Evolutionary conservation across 2,329 filamentous ascomycete species (phyloP), one percentile per base, ranked within the genome.

Genomic region (Calonectria pseudoreteaudii): DNA sequence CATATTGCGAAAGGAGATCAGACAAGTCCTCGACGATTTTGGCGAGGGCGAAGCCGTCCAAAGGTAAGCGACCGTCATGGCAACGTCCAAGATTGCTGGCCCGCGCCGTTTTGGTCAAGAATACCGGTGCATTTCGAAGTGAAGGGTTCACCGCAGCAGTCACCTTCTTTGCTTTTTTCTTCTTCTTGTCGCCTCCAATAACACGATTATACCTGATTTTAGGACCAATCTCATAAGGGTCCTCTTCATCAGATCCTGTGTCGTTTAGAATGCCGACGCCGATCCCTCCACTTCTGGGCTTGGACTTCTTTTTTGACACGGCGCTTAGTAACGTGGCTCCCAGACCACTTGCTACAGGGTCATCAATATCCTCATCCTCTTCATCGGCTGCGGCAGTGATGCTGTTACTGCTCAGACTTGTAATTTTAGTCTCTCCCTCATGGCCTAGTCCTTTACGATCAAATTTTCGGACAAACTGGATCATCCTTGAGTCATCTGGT

Each of bases 241-340:
- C 96, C 80, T 98, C 97, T 58, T 98, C 96, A 78, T 98, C 97
- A 6, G 96, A 98, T 14, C 95, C 96, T 26, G 93, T 97, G 78
- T 98, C 96, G 80, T 98, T 98, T 58, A 98, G 85, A 2, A 98
- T 89, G 0, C 96, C 96, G 18, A 98, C 93, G 0, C 96, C 96
- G 76, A 98, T 95, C 0, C 94, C 95, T 3, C 93, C 91, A 67
- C 89, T 89, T 8, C 76, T 72, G 81, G 86, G 72, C 87, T 86
- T 79, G 83, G 85, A 30, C 80, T 93, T 93, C 70, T 91, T 90
- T 68, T 87, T 89, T 4, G 76, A 72, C 2, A 78, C 75, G 70
- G 74, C 44, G 13, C 80, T 70, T 7, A 81, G 52, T 0, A 80
- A 79, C 20, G 76, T 71, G 23, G 56, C 64, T 18, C 38, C 68